A percentile compares a stretch with the other conserved stretches of the same genome.
phyloP scores from a whole-genome alignment of 1,284 basidiomycete species.

The Cryptococcus deneoformans region DNA sequence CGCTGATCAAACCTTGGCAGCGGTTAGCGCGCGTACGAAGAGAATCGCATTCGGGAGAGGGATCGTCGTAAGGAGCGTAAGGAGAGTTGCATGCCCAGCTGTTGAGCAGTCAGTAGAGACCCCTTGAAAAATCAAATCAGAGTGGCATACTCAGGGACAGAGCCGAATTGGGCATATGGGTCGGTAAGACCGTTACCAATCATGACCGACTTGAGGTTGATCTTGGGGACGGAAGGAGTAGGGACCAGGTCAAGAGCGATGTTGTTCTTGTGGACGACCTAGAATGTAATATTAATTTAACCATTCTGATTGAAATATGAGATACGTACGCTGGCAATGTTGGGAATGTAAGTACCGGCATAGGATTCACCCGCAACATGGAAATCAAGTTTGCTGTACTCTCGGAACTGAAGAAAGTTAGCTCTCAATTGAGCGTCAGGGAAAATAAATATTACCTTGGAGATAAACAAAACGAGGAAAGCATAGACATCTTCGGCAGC shows the following conservation, averaged over 20 bases:
- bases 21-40: conserved; percentile 37
- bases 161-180: conserved; percentile 67
- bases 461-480: conserved; percentile 83
- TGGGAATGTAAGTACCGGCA: conserved; percentile 74
- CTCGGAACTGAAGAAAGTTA: conserved; percentile 45
- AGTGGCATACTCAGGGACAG: conserved; percentile 63
- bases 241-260: conserved; percentile 47
- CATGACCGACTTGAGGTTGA: conserved; percentile 75
- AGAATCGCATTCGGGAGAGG: conserved; percentile 36
- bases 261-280: conserved; percentile 72
- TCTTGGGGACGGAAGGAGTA: conserved; percentile 49
- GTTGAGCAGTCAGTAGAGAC: conserved; percentile 1
- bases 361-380: conserved; percentile 57
- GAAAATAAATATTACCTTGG: conserved; percentile 41
- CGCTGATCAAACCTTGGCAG: conserved; percentile 45
- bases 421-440: not conserved
- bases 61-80: conserved; percentile 40
- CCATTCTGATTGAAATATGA: not conserved
- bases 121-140: not conserved
- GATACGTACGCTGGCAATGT: conserved; percentile 53
- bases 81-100: conserved; percentile 53
- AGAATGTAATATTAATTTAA: conserved; percentile 21
- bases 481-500: conserved; percentile 75
- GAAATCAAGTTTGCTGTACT: conserved; percentile 60
- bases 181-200: conserved; percentile 67